phyloP scores from a whole-genome alignment of 768 basidiomycete genomes.

The Strobilomyces confusus region DNA sequence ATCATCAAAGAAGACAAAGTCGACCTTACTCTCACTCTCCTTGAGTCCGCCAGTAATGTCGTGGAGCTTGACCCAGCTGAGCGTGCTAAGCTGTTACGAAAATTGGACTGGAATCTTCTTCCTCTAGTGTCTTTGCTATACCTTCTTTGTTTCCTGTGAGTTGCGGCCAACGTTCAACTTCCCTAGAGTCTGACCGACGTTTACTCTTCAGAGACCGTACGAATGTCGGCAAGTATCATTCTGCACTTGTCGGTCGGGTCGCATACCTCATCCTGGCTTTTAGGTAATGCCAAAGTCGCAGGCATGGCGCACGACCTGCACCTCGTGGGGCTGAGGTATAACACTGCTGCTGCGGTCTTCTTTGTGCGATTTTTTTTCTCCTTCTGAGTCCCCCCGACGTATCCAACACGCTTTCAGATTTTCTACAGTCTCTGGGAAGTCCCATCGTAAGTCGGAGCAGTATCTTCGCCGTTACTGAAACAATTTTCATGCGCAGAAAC shows the following conservation, averaged over 20 bases:
- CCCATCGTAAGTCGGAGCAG: neutral
- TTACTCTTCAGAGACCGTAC: neutral
- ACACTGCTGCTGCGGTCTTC: neutral
- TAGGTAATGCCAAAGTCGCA: neutral
- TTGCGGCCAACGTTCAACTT: neutral
- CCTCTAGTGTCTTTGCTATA: conserved; percentile 43
- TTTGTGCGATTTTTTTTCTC: neutral
- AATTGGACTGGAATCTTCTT: conserved; percentile 42
- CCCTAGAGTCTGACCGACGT: neutral
- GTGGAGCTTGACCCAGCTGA: conserved; percentile 15
- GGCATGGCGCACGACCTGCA: neutral
- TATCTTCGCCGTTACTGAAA: neutral
- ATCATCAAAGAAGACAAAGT: conserved; percentile 11
- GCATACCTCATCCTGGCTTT: neutral
- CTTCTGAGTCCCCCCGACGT: neutral
- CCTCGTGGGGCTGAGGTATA: neutral
- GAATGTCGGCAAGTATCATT: neutral
- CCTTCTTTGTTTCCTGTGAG: conserved; percentile 45
- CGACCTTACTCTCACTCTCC: neutral
- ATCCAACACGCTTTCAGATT: neutral
- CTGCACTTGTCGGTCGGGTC: neutral
- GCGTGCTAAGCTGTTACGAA: conserved; percentile 32
- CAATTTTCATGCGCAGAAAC: neutral
- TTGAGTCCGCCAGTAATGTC: neutral
- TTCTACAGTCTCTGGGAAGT: neutral